phyloP scores from a whole-genome alignment of 2,329 filamentous ascomycete species.

The Madurella fahalii region DNA sequence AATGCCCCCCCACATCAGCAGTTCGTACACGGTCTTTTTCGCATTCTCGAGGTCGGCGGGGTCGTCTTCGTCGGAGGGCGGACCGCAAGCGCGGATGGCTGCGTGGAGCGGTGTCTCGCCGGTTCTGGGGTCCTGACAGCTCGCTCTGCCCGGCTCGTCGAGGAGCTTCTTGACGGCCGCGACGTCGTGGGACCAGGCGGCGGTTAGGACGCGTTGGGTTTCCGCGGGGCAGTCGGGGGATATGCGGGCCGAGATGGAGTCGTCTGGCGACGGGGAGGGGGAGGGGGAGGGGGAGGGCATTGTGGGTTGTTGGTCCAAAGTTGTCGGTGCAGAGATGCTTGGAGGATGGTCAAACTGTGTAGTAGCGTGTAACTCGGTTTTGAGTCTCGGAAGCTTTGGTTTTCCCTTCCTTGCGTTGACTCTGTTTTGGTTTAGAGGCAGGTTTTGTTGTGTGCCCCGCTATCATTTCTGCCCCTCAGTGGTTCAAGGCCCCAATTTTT shows the following conservation, averaged over 20 bases:
- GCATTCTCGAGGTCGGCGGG: conserved; percentile 54
- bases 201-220: conserved; percentile 48
- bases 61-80: conserved; percentile 27
- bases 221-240: conserved; percentile 48
- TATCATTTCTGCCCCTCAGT: no score
- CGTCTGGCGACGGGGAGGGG: conserved; percentile 30
- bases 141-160: conserved; percentile 58
- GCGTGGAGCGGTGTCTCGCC: conserved; percentile 87
- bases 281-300: conserved; percentile 1
- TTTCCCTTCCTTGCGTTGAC: no score
- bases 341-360: no score
- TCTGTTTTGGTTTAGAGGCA: no score
- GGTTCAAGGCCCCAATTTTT: no score
- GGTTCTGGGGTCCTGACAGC: conserved; percentile 77
- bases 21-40: conserved; percentile 64
- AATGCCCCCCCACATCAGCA: conserved; percentile 85
- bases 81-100: conserved; percentile 72
- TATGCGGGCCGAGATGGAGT: conserved; percentile 52
- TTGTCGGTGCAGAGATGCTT: no score
- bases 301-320: neutral
- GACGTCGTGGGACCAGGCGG: conserved; percentile 59
- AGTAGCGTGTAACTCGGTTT: no score
- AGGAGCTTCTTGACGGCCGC: conserved; percentile 66
- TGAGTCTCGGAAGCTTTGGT: no score
- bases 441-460: no score